Conservation (phyloP, 805 yeast genomes). For the Candida saitoana region DNA sequence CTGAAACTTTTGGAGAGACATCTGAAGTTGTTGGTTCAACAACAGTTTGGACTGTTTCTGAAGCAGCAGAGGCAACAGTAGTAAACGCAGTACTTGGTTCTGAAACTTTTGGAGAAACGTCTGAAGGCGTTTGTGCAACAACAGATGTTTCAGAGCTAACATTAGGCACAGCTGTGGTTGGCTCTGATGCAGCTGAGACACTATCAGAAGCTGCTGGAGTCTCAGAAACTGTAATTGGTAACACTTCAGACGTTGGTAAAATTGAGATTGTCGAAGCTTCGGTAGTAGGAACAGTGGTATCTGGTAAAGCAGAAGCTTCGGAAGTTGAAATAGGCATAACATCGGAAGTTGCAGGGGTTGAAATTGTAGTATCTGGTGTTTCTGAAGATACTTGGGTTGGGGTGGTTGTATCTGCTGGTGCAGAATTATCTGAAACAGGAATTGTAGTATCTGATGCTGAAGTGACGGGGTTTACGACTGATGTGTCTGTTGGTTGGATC, state of each 20-base stretch:
- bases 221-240: not conserved
- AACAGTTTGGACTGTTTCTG: not conserved
- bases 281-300: conserved; percentile 2
- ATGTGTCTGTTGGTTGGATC: not conserved
- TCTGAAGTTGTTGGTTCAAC: conserved; percentile 4
- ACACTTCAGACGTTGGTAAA: not conserved
- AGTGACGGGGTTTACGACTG: too few species aligned
- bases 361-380: conserved; percentile 4
- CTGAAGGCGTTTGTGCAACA: not conserved
- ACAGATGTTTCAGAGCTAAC: not conserved
- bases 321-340: not conserved
- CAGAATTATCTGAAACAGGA: not conserved
- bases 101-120: not conserved
- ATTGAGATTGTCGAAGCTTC: not conserved
- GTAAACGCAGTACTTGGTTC: not conserved
- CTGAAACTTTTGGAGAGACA: conserved; percentile 5
- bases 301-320: not conserved
- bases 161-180: not conserved
- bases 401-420: conserved; percentile 1
- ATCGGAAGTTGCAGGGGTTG: conserved; percentile 5
- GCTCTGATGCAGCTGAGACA: not conserved
- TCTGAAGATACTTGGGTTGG: conserved; percentile 2
- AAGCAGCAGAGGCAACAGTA: too few species aligned
- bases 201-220: not conserved
- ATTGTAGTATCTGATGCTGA: conserved; percentile 1